These are phyloP conservation scores for Picochlorum sp. DNA, from an alignment of 139 green algal genomes.

Conservation along the genomic window DNA sequence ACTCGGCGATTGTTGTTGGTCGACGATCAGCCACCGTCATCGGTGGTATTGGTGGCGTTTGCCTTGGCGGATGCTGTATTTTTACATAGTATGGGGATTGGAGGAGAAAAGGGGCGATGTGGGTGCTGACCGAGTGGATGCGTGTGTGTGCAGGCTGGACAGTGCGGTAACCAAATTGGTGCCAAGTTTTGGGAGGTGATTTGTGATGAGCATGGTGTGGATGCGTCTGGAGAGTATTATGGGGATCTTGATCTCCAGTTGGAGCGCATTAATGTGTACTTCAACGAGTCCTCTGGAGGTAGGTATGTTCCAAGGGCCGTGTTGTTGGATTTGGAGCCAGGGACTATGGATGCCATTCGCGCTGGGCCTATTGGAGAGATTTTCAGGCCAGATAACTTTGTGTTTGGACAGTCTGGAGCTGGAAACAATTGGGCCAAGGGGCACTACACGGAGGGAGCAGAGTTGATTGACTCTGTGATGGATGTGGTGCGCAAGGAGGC, in stretches of 20 bases:
- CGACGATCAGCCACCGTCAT: not conserved
- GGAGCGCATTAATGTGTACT: conserved; percentile 97
- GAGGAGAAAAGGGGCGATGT: not conserved
- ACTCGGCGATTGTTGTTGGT: not conserved
- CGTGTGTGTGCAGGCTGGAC: conserved; percentile 45
- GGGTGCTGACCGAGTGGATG: not conserved
- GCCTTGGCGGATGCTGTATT: not conserved
- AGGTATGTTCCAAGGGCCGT: conserved; percentile 90
- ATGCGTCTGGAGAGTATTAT: conserved; percentile 44
- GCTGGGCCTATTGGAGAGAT: conserved; percentile 84
- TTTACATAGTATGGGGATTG: not conserved
- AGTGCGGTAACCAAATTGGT: conserved; percentile 86
- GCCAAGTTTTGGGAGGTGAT: conserved; percentile 78
- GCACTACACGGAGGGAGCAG: conserved; percentile 97
- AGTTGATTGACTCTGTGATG: conserved; percentile 95
- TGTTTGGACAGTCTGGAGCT: conserved; percentile 85
- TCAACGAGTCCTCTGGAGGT: conserved; percentile 78
- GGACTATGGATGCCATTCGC: conserved; percentile 84
- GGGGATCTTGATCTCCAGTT: conserved; percentile 89
- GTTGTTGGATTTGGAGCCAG: conserved; percentile 88
- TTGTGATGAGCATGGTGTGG: conserved; percentile 72
- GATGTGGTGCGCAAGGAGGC: conserved; percentile 97
- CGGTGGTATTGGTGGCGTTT: not conserved
- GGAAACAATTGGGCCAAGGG: conserved; percentile 99
- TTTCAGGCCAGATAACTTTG: conserved; percentile 74